Percentiles rank a stretch among this genome's conserved stretches.
These are phyloP conservation scores for Penicillium carneum DNA, from an alignment of 2,329 filamentous ascomycete genomes.

Conservation along the genomic window DNA sequence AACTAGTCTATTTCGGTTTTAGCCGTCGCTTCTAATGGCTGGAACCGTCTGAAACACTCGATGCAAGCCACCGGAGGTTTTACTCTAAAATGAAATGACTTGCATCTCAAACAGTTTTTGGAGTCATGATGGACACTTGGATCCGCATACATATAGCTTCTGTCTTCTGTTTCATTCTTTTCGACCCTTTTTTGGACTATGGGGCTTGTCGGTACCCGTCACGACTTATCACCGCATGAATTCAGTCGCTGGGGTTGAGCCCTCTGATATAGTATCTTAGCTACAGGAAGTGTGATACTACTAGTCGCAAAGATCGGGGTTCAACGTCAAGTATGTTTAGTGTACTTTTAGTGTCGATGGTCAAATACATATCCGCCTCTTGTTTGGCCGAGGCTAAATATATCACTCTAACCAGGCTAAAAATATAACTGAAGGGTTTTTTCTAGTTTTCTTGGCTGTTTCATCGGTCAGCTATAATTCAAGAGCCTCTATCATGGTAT, in stretches of 20 bases:
- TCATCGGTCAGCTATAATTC: background rate
- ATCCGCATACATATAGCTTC: background rate
- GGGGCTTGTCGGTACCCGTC: background rate
- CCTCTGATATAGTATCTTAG: background rate
- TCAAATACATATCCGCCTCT: background rate
- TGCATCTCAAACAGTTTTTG: background rate
- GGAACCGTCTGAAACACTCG: background rate
- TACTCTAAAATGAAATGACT: slow-evolving; percentile 6
- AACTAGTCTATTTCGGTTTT: background rate
- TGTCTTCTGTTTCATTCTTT: background rate
- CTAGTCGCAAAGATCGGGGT: background rate
- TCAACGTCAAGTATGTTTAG: background rate
- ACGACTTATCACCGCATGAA: slow-evolving; percentile 19
- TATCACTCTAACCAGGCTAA: background rate
- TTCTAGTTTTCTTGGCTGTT: background rate
- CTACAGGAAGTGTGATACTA: background rate
- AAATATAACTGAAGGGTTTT: background rate
- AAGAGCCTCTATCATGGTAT: background rate
- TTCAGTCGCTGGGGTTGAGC: background rate
- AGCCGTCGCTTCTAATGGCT: slow-evolving; percentile 18
- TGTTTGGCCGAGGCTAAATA: background rate
- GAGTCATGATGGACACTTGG: background rate
- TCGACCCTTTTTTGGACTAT: background rate
- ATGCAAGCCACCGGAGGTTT: slow-evolving; percentile 4
- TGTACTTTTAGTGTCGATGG: background rate